phyloP scores from a whole-genome alignment of 352 stramenopile genomes.

The Salisapilia sapeloensis region DNA sequence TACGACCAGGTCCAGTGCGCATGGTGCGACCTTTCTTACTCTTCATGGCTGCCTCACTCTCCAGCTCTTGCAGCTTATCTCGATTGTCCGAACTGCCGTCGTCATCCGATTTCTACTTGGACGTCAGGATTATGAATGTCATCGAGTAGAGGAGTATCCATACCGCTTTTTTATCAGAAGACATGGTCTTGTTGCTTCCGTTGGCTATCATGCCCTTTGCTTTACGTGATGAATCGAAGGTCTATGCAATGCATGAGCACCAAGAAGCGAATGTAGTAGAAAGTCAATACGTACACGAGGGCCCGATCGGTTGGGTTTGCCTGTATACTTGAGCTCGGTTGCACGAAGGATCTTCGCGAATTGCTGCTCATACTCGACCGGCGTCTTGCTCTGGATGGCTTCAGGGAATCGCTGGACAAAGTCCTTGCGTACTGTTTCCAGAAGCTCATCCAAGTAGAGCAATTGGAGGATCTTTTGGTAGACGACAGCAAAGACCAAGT shows the following conservation, averaged over 20 bases:
- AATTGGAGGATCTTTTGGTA: constrained; percentile 86
- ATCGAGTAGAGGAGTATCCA: constrained; percentile 4
- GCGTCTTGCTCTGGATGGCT: constrained; percentile 49
- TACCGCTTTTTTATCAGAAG: constrained; percentile 19
- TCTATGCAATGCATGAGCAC: constrained; percentile 4
- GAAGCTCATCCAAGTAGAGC: constrained; percentile 83
- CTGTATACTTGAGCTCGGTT: constrained; percentile 44
- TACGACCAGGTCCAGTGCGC: constrained; percentile 42
- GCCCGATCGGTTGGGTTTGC: constrained; percentile 37
- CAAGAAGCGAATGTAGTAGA: background rate
- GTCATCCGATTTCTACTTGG: constrained; percentile 27
- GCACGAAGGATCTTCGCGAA: constrained; percentile 69
- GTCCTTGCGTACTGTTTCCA: constrained; percentile 77
- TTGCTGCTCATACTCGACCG: constrained; percentile 64
- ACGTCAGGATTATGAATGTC: background rate
- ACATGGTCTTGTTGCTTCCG: constrained; percentile 22
- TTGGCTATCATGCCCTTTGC: constrained; percentile 31
- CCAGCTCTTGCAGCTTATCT: constrained; percentile 37
- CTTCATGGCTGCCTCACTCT: constrained; percentile 22
- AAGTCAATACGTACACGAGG: constrained; percentile 16
- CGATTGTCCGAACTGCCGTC: constrained; percentile 32
- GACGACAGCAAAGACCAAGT: constrained; percentile 84
- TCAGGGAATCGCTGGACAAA: constrained; percentile 58
- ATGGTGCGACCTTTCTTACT: constrained; percentile 26
- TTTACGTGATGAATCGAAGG: constrained; percentile 52